Percentiles rank a stretch among this genome's conserved stretches.
phyloP scores from a whole-genome alignment of 2,329 filamentous ascomycete genomes.

The Juglanconis sp. region DNA sequence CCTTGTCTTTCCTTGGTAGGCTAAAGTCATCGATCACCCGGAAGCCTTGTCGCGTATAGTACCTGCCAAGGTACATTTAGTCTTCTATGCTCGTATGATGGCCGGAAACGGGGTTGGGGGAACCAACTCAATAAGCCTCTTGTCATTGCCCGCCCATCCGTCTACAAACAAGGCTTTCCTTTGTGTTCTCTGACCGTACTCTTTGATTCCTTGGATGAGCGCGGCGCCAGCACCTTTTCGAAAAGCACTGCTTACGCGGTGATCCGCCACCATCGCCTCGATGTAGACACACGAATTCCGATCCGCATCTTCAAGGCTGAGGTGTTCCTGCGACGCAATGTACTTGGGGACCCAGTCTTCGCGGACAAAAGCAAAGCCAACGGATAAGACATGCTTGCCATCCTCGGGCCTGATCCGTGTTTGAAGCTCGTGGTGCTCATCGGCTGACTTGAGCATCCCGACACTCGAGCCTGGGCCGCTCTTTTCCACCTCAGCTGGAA shows the following conservation, averaged over 20 bases:
- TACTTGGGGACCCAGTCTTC: not conserved
- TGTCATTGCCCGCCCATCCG: constrained; percentile 1
- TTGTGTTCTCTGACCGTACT: not conserved
- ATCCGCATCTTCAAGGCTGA: not conserved
- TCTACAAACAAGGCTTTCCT: not conserved
- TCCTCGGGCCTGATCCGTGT: not conserved
- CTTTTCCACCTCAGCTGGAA: not conserved
- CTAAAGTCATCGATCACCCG: not conserved
- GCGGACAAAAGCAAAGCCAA: constrained; percentile 2
- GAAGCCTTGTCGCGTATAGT: constrained; percentile 1
- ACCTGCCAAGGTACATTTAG: not conserved
- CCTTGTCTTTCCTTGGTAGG: not conserved
- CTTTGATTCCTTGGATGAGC: not conserved
- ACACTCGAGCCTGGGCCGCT: not conserved
- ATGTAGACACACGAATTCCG: not conserved
- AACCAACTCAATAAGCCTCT: not conserved
- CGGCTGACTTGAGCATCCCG: not conserved
- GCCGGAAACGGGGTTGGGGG: not conserved
- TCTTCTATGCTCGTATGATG: not conserved
- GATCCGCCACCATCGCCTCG: constrained; percentile 1
- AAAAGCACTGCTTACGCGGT: not conserved
- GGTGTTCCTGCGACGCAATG: not conserved
- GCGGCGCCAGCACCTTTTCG: not conserved
- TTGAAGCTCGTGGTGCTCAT: not conserved
- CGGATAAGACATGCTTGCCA: not conserved